Evolutionary conservation across 2,329 filamentous ascomycete species (phyloP), one percentile per base, ranked within the genome.

Genomic region (Hypoxylon sp.): DNA sequence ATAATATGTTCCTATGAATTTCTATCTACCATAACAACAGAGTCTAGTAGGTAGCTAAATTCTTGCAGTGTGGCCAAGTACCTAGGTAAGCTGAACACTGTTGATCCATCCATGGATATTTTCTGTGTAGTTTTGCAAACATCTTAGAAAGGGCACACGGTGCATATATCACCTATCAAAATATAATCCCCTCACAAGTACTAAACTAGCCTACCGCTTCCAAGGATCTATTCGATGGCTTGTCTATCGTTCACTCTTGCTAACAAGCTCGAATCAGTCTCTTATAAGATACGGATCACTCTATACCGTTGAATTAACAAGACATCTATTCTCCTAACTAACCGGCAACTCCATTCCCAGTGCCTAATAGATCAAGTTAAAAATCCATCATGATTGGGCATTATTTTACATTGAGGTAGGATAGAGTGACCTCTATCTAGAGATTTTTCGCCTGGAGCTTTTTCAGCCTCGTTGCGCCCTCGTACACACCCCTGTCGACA

Each of bases 401-500:
- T 62, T 73, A 61, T 60, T 67, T 58, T 75, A 74, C 70, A 50
- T 43, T 30, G 17, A 60, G 52, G 55, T 64, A 50, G 45, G 50
- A 64, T 34, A 45, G 13, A 57, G 23, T 55, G 13, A 14, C 25
- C 17, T 25, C 36, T 32, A 25, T 53, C 14, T 79, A 90, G 66
- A 88, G 75, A 69, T 87, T 88, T 81, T 91, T 91, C 4, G 84
- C 80, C 72, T 87, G 93, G 79, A 97, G 80, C 86, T 99, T 99
- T 87, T 92, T 97, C 70, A 98, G 85, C 77, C 92, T 88, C 63
- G 90, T 89, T 2, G 88, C 87, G 45, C 96, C 96, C 81, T 99
- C 96, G 75, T 98, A 99, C 67, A 98, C 81, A 53, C 92, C 93
- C 62, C 97, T 89, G 79, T 99, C 96, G 32, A 99, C 84, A 3